Evolutionary conservation across 306 rosid species (phyloP).

Genomic region (Erythrophleum fordii): DNA sequence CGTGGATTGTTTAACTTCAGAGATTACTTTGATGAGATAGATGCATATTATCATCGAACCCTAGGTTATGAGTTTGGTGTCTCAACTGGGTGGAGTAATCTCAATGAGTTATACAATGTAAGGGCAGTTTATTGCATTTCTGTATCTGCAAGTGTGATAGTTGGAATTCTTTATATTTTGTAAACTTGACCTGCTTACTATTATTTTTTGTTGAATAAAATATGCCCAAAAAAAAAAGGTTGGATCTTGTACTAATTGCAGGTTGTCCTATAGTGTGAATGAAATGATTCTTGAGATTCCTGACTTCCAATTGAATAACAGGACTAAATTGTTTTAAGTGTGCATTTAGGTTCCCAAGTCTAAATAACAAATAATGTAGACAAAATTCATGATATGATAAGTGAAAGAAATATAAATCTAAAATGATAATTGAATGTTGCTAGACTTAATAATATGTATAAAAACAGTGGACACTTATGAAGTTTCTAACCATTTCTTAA

Average conservation of each 20-base stretch:
- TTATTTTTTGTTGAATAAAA: background rate
- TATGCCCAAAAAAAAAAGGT: conserved; percentile 14
- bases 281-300: background rate
- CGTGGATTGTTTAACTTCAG: conserved; percentile 88
- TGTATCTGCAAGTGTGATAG: background rate
- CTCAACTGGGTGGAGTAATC: conserved; percentile 88
- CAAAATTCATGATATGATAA: background rate
- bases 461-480: too few relatives aligned
- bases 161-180: background rate
- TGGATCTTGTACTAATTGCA: background rate
- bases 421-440: too few relatives aligned
- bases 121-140: conserved; percentile 41
- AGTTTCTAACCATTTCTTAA: too few relatives aligned
- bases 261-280: conserved; percentile 4
- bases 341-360: background rate
- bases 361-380: background rate
- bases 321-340: background rate
- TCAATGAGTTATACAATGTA: conserved; percentile 80
- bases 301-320: background rate
- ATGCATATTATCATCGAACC: conserved; percentile 81
- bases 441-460: too few relatives aligned
- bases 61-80: conserved; percentile 72
- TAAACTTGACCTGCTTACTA: background rate
- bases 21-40: conserved; percentile 82
- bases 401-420: background rate